Conservation (phyloP, 805 yeast genomes). For the Kodamaea fukazawae region DNA sequence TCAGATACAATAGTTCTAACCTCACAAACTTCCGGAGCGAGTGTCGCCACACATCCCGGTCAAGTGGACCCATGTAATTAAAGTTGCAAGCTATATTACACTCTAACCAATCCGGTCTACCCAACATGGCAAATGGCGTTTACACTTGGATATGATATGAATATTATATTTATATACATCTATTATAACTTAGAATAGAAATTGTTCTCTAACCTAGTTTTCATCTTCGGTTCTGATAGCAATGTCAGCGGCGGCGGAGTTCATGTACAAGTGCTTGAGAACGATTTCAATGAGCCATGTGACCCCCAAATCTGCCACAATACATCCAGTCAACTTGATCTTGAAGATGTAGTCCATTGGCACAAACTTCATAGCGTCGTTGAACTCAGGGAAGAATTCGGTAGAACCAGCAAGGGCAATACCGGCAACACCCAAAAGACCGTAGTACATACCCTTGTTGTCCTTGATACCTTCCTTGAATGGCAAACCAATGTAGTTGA, state of each 20-base stretch:
- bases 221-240: conserved; percentile 46
- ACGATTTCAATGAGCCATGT: conserved; percentile 75
- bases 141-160: too few species aligned
- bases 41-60: too few species aligned
- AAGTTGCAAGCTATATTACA: too few species aligned
- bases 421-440: conserved; percentile 85
- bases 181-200: not conserved
- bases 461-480: conserved; percentile 87
- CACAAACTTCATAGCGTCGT: conserved; percentile 88
- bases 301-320: conserved; percentile 72
- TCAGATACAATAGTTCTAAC: too few species aligned
- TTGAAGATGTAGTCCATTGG: conserved; percentile 78
- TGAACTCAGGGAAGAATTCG: conserved; percentile 90
- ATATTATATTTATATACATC: conserved; percentile 2
- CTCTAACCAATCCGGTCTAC: too few species aligned
- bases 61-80: too few species aligned
- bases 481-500: conserved; percentile 95
- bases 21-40: too few species aligned
- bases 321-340: conserved; percentile 66
- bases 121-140: too few species aligned
- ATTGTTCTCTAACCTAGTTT: conserved; percentile 2
- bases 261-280: conserved; percentile 86
- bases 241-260: conserved; percentile 88
- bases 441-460: conserved; percentile 96
- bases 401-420: conserved; percentile 90